A percentile compares a stretch with the other conserved stretches of the same genome.
Conservation (phyloP, 2,329 filamentous ascomycete species). For the Stagonosporopsis chrysanthemi region DNA sequence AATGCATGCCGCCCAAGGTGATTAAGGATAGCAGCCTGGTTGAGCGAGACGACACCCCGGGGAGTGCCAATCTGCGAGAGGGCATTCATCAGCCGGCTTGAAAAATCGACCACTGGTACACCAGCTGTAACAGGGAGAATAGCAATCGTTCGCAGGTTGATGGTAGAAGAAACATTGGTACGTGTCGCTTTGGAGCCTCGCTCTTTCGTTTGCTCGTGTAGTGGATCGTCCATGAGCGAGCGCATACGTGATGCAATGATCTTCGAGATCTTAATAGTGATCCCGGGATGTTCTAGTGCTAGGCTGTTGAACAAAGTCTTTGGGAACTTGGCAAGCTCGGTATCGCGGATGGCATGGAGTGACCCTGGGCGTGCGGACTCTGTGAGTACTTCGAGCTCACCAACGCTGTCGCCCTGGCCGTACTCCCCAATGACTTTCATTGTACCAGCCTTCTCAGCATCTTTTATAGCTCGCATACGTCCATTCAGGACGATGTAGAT, state of each 20-base stretch:
- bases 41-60: conserved; percentile 89
- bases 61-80: conserved; percentile 87
- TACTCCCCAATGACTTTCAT: conserved; percentile 90
- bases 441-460: conserved; percentile 75
- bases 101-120: conserved; percentile 94
- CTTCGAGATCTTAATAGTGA: conserved; percentile 98
- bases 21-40: conserved; percentile 91
- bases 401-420: conserved; percentile 96
- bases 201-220: conserved; percentile 71
- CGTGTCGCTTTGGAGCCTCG: conserved; percentile 62
- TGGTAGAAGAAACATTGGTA: conserved; percentile 77
- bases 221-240: conserved; percentile 81
- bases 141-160: conserved; percentile 92
- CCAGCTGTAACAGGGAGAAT: conserved; percentile 90
- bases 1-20: conserved; percentile 96
- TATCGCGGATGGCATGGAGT: conserved; percentile 93
- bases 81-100: conserved; percentile 85
- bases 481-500: conserved; percentile 98
- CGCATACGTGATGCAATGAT: conserved; percentile 97
- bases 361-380: conserved; percentile 91
- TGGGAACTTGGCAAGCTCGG: conserved; percentile 94
- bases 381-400: conserved; percentile 95
- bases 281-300: conserved; percentile 94
- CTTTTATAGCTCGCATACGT: conserved; percentile 82
- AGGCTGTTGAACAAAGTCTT: conserved; percentile 97